Evolutionary conservation across 257 asterid genomes (phyloP), one percentile per base, ranked within the genome.

Genomic region (Euphrasia confusa): DNA sequence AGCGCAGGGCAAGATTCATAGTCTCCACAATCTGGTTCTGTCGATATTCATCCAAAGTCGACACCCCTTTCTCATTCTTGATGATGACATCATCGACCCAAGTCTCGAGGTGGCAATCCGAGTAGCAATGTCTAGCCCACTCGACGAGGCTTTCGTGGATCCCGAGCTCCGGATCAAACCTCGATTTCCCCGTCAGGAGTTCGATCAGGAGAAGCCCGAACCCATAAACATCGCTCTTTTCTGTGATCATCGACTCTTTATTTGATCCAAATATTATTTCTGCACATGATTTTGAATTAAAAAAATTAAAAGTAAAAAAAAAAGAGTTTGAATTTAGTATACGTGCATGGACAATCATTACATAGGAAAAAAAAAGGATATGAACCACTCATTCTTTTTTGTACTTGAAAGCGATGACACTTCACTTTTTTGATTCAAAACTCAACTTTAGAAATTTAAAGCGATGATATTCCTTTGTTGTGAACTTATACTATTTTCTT

Each of bases 51-150:
- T 17, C 33, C 17, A 73, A 35, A 1, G 1, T 2, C 17, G 71
- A 1, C 24, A 73, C 1, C 1, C 60, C 79, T 14, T 72, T 60
- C 58, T 65, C 71, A 5, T 50, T 67, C 68, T 71, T 79, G 72
- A 87, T 76, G 7, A 7, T 54, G 30, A 78, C 71, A 66, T 90
- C 71, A 66, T 90, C 95, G 10, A 87, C 80, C 97, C 97, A 90
- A 59, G 40, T 66, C 17, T 87, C 96, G 39, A 90, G 67, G 77
- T 77, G 93, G 64, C 96, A 81, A 28, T 90, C 93, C 0, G 97
- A 81, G 75, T 90, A 85, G 73, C 97, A 87, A 42, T 83, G 76
- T 52, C 96, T 73, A 0, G 96, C 96, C 97, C 97, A 87, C 39
- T 87, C 90, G 8, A 90, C 87, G 1, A 87, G 50, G 73, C 66